Evolutionary conservation across 306 rosid species (phyloP), one percentile per base, ranked within the genome.

Genomic region (Arachis hypogaea): DNA sequence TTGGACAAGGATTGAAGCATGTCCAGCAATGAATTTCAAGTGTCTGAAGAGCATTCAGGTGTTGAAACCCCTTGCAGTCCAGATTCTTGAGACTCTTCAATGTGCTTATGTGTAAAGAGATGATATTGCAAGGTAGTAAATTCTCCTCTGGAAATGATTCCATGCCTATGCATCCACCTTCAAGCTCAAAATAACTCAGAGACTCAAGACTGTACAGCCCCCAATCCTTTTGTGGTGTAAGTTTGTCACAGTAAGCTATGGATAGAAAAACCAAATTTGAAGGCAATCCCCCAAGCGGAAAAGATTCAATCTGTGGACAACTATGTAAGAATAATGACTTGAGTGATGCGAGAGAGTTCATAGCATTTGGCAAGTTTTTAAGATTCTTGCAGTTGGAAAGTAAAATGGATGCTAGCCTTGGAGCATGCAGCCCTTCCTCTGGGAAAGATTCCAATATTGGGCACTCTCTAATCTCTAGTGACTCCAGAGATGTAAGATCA

Each of bases 161-260:
- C 55, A 61, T 50, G 65, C 75, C 76, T 9, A 51, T 29, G 59
- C 71, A 77, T 60, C 76, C 81, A 41, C 81, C 81, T 77, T 60
- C 64, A 7, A 77, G 14, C 50, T 77, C 65, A 68, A 77, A 69
- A 40, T 69, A 58, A 61, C 36, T 51, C 49, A 77, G 76, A 51
- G 59, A 60, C 29, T 61, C 57, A 4, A 77, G 57, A 28, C 54
- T 52, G 11, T 51, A 4, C n/a, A 77, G 49, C 8, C 69, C 57
- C 76, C 81, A 77, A 22, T 61, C 62, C 50, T 69, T 62, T 61
- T 51, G 69, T 41, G 63, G 76, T 52, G 71, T 42, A 28, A 77
- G 76, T 51, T 69, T 61, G 38, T 61, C 70, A 5, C 81, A 77
- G 3, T 12, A 10, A n/a, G 56, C 61, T 9, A 69, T 69, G 42